phyloP scores from a whole-genome alignment of 2,329 filamentous ascomycete genomes.

The Botrytis fragariae region DNA sequence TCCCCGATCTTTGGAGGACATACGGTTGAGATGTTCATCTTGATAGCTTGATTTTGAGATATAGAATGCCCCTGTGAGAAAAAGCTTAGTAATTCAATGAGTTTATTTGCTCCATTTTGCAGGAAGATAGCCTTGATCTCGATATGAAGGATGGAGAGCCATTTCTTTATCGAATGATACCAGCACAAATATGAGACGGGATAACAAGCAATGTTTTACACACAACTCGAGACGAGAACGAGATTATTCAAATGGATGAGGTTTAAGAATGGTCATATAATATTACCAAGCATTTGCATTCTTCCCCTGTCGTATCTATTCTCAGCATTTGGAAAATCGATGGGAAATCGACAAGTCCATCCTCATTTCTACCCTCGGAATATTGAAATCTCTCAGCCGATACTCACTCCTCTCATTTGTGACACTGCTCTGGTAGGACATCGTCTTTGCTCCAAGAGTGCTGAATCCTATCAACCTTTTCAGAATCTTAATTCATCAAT shows the following conservation, averaged over 20 bases:
- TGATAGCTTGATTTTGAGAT: background rate
- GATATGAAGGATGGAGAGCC: background rate
- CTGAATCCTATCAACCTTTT: background rate
- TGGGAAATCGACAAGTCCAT: background rate
- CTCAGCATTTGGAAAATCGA: background rate
- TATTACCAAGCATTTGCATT: background rate
- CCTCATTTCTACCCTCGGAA: rapidly evolving
- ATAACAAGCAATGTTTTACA: no score
- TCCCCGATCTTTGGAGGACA: background rate
- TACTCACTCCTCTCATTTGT: background rate
- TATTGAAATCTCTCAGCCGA: background rate
- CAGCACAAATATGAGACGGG: no score
- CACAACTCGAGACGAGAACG: no score
- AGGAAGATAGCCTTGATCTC: background rate
- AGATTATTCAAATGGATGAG: no score
- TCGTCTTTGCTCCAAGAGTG: background rate
- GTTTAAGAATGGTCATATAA: no score
- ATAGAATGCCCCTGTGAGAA: background rate
- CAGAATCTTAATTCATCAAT: background rate
- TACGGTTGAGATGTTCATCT: background rate
- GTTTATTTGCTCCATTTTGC: no score
- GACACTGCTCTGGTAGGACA: background rate
- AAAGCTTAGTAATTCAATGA: no score
- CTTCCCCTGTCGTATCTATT: background rate
- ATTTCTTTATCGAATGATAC: background rate